Conservation (phyloP, 163 green algal genomes). For the Coccomyxa subellipsoidea region DNA sequence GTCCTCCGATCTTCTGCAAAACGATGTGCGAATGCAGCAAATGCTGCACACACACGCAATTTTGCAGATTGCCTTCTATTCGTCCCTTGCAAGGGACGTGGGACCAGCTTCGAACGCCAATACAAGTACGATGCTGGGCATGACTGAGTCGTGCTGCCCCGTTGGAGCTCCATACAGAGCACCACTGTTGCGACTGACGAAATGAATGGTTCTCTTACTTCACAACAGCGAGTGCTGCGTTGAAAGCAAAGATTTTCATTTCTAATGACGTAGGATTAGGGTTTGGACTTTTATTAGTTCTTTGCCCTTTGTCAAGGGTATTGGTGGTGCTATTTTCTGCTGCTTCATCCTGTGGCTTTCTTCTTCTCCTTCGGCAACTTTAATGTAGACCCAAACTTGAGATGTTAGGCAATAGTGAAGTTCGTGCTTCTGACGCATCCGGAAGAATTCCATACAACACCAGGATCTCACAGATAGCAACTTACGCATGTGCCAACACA, state of each 20-base stretch:
- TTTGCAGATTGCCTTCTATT: not conserved
- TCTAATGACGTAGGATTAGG: no score
- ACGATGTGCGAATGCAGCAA: not conserved
- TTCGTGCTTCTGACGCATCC: no score
- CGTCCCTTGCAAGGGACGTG: not conserved
- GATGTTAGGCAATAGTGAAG: no score
- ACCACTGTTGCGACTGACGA: not conserved
- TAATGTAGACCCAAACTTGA: no score
- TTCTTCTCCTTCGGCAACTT: no score
- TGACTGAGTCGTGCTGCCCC: not conserved
- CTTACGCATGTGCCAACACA: no score
- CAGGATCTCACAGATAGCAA: no score
- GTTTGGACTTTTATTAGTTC: no score
- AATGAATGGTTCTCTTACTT: not conserved
- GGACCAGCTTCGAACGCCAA: not conserved
- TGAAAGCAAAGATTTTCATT: not conserved
- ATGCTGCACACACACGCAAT: not conserved
- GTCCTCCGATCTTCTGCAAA: not conserved
- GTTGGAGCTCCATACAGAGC: not conserved
- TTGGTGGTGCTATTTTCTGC: no score
- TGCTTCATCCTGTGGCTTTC: no score
- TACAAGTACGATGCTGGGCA: not conserved
- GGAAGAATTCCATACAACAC: no score
- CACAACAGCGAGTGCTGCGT: not conserved
- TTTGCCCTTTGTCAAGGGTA: no score